These are phyloP conservation scores for Vigna hirtella DNA, from an alignment of 306 rosid species.

Conservation along the genomic window DNA sequence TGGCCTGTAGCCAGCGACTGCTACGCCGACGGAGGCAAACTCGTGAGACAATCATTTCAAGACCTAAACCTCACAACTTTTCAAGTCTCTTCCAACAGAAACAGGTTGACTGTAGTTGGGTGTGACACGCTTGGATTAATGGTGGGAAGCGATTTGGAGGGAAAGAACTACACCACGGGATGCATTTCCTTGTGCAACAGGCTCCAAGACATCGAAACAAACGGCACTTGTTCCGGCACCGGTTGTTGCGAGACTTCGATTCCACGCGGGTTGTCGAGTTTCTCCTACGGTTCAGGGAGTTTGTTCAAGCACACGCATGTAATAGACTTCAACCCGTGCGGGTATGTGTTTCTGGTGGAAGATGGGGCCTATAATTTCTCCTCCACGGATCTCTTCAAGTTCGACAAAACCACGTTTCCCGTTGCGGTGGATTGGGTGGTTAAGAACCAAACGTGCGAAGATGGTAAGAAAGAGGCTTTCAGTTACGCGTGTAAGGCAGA, in stretches of 20 bases:
- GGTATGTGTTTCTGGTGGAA: conserved; percentile 37
- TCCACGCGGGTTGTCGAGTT: neutral
- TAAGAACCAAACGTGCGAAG: conserved; percentile 37
- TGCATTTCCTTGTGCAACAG: conserved; percentile 43
- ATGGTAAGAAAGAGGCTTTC: neutral
- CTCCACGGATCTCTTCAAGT: neutral
- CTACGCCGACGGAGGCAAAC: neutral
- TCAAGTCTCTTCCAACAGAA: conserved; percentile 37
- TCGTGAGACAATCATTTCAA: accelerated
- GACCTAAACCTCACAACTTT: neutral
- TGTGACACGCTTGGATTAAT: conserved; percentile 39
- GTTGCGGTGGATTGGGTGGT: conserved; percentile 56
- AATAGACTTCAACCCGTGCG: conserved; percentile 43
- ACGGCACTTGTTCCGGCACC: conserved; percentile 44
- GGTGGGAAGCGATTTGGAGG: accelerated
- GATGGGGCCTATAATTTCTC: neutral
- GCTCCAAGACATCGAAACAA: neutral
- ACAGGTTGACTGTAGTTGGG: conserved; percentile 44
- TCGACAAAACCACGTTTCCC: neutral
- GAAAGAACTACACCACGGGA: conserved; percentile 24
- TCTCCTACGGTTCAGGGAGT: accelerated
- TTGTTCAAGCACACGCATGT: accelerated
- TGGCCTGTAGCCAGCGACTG: conserved; percentile 27
- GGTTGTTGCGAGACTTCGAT: conserved; percentile 56
- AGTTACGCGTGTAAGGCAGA: conserved; percentile 31